Evolutionary conservation across 345 rosid species (phyloP).

Genomic region (Lagerstroemia speciosa): DNA sequence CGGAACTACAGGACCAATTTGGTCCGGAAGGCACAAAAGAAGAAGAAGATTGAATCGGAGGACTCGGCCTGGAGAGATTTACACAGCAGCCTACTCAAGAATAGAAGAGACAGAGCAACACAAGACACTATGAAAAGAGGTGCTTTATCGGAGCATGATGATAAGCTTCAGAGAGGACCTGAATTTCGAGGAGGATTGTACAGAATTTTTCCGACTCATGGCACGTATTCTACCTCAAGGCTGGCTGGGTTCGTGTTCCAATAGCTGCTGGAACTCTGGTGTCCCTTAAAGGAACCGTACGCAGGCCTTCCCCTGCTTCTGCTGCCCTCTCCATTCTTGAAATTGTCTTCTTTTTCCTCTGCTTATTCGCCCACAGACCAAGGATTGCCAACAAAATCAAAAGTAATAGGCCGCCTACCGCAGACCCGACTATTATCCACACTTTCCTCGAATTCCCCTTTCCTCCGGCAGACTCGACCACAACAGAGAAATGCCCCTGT

Average conservation of each 20-base stretch:
- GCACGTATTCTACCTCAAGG: slow-evolving; percentile 73
- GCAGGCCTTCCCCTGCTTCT: slow-evolving; percentile 78
- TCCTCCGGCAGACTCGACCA: slow-evolving; percentile 39
- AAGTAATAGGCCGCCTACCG: slow-evolving; percentile 53
- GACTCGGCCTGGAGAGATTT: not conserved
- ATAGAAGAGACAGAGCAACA: slow-evolving; percentile 1
- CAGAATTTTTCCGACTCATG: slow-evolving; percentile 18
- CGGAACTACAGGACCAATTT: slow-evolving; percentile 1
- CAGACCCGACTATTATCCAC: slow-evolving; percentile 67
- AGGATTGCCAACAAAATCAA: slow-evolving; percentile 38
- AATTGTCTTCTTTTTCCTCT: slow-evolving; percentile 50
- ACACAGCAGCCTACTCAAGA: slow-evolving; percentile 3
- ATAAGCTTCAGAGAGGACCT: not conserved
- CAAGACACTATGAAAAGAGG: slow-evolving; percentile 5
- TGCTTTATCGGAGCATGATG: not conserved
- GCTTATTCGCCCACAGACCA: slow-evolving; percentile 42
- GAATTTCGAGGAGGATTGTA: slow-evolving; percentile 3
- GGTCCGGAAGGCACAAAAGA: not conserved
- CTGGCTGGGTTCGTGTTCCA: slow-evolving; percentile 76
- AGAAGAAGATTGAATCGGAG: slow-evolving; percentile 1
- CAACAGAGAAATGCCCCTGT: slow-evolving; percentile 88
- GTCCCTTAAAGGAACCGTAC: slow-evolving; percentile 56
- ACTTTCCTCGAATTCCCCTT: slow-evolving; percentile 27
- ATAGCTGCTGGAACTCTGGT: slow-evolving; percentile 67
- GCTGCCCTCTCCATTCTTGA: slow-evolving; percentile 85